phyloP scores from a whole-genome alignment of 2,329 filamentous ascomycete genomes.

The Fusarium torulosum region DNA sequence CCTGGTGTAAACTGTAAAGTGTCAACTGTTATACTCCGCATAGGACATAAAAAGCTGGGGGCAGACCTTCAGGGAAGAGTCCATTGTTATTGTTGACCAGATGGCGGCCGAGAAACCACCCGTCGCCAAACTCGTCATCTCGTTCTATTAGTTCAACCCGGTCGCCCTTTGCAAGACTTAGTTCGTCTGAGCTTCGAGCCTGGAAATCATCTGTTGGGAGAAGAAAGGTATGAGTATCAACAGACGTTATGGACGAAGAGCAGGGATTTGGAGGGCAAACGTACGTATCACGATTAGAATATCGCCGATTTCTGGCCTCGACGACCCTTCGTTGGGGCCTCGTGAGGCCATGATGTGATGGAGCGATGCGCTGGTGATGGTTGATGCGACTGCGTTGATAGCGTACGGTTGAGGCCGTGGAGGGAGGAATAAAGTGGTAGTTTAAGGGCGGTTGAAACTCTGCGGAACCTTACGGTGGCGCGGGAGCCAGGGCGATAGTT shows the following conservation, averaged over 20 bases:
- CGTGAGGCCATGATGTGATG: constrained; percentile 59
- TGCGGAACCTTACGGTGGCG: constrained; percentile 39
- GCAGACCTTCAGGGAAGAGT: constrained; percentile 84
- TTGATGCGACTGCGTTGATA: constrained; percentile 32
- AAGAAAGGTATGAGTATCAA: constrained; percentile 24
- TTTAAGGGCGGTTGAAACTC: constrained; percentile 43
- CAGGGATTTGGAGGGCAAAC: constrained; percentile 52
- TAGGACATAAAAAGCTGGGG: constrained; percentile 17
- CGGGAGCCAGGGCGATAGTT: constrained; percentile 29
- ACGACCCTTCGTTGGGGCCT: constrained; percentile 52
- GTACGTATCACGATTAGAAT: constrained; percentile 79
- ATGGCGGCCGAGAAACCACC: constrained; percentile 85
- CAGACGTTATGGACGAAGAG: constrained; percentile 17
- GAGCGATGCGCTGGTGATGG: constrained; percentile 36
- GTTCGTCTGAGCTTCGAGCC: constrained; percentile 91
- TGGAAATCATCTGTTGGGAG: constrained; percentile 82
- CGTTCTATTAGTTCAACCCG: constrained; percentile 85
- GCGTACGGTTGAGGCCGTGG: constrained; percentile 37
- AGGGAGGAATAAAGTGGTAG: constrained; percentile 39
- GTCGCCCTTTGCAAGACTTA: constrained; percentile 87
- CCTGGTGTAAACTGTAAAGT: constrained; percentile 69
- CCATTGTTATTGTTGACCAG: constrained; percentile 79
- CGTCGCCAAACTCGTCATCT: constrained; percentile 90
- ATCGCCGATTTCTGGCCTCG: constrained; percentile 73
- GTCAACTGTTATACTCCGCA: constrained; percentile 42